phyloP scores from a whole-genome alignment of 2,329 filamentous ascomycete genomes.

The Cladosporium sp. region DNA sequence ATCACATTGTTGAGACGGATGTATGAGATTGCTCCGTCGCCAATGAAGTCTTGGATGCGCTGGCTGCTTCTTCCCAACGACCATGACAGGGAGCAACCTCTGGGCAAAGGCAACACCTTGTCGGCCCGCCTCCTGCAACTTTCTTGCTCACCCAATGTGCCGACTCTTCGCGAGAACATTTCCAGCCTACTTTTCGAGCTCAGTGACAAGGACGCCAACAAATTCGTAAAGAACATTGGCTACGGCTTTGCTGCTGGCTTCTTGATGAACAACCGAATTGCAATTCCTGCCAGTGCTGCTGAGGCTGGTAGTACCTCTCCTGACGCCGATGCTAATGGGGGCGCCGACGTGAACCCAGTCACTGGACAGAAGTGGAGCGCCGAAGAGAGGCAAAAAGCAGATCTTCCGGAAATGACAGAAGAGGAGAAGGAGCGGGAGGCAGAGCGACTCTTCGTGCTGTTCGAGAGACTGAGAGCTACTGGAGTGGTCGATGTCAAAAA shows the following conservation, averaged over 20 bases:
- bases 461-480: slow-evolving; percentile 72
- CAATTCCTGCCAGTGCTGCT: slow-evolving; percentile 64
- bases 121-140: slow-evolving; percentile 73
- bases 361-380: slow-evolving; percentile 66
- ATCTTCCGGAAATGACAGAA: slow-evolving; percentile 75
- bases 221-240: slow-evolving; percentile 85
- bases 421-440: slow-evolving; percentile 92
- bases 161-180: slow-evolving; percentile 69
- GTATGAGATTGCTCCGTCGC: slow-evolving; percentile 64
- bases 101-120: slow-evolving; percentile 71
- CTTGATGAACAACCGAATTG: slow-evolving; percentile 76
- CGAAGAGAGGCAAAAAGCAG: slow-evolving; percentile 40
- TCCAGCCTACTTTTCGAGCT: slow-evolving; percentile 81
- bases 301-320: slow-evolving; percentile 47
- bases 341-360: slow-evolving; percentile 66
- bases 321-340: slow-evolving; percentile 22
- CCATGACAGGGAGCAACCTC: slow-evolving; percentile 68
- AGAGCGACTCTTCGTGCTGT: slow-evolving; percentile 82
- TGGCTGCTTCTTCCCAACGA: slow-evolving; percentile 68
- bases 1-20: slow-evolving; percentile 69
- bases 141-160: slow-evolving; percentile 67
- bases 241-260: slow-evolving; percentile 93
- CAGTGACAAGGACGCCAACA: slow-evolving; percentile 72
- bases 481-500: slow-evolving; percentile 76
- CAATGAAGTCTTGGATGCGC: slow-evolving; percentile 61